Base-by-base conservation (phyloP, 2,329 filamentous ascomycete genomes). In the Dactylellina drechsleri region DNA sequence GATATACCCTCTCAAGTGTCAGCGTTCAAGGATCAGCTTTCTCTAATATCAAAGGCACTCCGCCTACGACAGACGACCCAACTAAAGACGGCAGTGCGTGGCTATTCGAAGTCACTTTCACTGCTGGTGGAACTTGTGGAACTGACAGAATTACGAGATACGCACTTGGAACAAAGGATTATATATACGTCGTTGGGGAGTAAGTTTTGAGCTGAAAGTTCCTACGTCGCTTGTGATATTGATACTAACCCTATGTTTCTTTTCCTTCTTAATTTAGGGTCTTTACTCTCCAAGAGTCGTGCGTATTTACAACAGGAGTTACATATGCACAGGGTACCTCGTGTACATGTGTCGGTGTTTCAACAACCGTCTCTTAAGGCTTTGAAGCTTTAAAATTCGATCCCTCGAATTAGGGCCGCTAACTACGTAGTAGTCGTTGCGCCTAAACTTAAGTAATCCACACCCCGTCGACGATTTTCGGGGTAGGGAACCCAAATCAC, bases 1-100 rank as follows among this genome's bases (percentile, higher is more conserved):
- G 70, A 43, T 74, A 74, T n/a, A 67, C n/a, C 2, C 50, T 74
- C 18, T 74, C 70, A 2, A 74, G 70, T n/a, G 57, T 74, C 31
- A 52, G 53, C 18, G 70, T 67, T 16, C 26, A 58, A 23, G 70
- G 70, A 36, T 58, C 62, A 16, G 28, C 62, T 41, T 74, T 74
- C 52, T 58, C 36, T 50, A 67, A 74, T n/a, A 52, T 74, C 20
- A 41, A 13, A n/a, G 70, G 70, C 26, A 67, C 43, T 3, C 62
- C 70, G 31, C 70, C 70, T 18, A 67, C 57, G 4, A 64, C 70
- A 0, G 31, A 41, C 6, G 70, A 74, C 52, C 70, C 70, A 10
- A 67, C 23, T 3, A 0, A 43, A 41, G 12, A 12, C 6, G 57
- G 57, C 4, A 67, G 70, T 23, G 62, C 50, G 10, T 74, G 70